Evolutionary conservation across 2,329 filamentous ascomycete species (phyloP).

Genomic region (Fusarium marasasianum): DNA sequence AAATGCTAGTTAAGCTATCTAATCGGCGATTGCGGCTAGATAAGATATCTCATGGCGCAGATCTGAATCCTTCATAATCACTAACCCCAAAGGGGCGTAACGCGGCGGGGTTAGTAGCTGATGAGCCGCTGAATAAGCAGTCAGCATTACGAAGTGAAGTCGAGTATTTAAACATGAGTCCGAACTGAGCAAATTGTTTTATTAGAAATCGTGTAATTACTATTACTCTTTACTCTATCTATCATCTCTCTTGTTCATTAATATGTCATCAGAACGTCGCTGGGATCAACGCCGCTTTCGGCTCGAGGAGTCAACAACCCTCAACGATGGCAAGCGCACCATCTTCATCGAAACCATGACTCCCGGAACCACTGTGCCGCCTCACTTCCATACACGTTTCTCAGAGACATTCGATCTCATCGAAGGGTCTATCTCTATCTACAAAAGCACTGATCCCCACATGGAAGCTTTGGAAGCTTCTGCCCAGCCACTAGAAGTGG

Average conservation of each 20-base stretch:
- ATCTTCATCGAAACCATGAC: conserved; percentile 9
- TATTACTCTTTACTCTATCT: no score
- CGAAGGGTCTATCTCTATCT: neutral
- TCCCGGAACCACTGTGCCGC: neutral
- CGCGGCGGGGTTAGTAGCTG: neutral
- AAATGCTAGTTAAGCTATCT: neutral
- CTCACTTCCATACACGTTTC: neutral
- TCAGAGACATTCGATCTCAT: neutral
- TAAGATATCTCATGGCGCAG: neutral
- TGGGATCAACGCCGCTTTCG: conserved; percentile 9
- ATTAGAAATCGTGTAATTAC: fast-evolving
- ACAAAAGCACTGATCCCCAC: neutral
- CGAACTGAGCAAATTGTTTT: neutral
- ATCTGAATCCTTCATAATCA: neutral
- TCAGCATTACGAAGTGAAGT: neutral
- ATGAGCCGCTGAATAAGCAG: neutral
- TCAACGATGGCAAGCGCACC: conserved; percentile 3
- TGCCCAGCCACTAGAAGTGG: neutral
- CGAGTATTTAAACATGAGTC: neutral
- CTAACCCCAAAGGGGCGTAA: neutral
- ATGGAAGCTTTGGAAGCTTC: neutral
- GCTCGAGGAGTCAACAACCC: neutral
- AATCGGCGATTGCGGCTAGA: neutral
- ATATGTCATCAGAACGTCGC: conserved; percentile 5
- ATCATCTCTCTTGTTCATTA: fast-evolving